Conservation (phyloP, 768 basidiomycete species). For the Suillus placidus region DNA sequence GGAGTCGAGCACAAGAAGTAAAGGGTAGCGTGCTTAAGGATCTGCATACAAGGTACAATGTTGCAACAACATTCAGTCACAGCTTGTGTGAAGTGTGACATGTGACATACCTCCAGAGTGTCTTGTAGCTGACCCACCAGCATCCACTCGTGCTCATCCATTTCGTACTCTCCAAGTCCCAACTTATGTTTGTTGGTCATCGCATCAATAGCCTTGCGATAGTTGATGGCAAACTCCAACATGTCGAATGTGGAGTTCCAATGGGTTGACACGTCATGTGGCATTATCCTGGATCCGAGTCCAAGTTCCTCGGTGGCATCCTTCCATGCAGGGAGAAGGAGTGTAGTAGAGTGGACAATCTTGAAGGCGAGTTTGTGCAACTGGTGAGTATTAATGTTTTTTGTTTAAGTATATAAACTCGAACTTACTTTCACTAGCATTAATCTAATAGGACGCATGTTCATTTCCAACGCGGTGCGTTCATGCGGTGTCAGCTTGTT, state of each 20-base stretch:
- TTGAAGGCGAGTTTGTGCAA: constrained; percentile 23
- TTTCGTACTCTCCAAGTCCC: constrained; percentile 18
- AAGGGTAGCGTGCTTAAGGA: too few species aligned
- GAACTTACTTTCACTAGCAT: too few species aligned
- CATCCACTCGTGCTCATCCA: constrained; percentile 24
- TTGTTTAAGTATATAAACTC: too few species aligned
- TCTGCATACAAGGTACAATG: too few species aligned
- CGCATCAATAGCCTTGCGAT: constrained; percentile 23
- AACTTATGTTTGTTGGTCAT: constrained; percentile 19
- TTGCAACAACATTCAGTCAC: too few species aligned
- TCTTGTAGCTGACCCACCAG: constrained; percentile 24
- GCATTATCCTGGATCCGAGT: constrained; percentile 12
- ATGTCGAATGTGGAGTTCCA: constrained; percentile 33
- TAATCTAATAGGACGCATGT: too few species aligned
- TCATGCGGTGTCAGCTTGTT: too few species aligned
- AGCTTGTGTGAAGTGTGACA: too few species aligned
- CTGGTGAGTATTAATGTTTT: constrained; percentile 10
- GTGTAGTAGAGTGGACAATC: constrained; percentile 24
- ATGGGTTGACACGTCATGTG: constrained; percentile 25
- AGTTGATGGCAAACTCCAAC: constrained; percentile 17
- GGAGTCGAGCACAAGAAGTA: too few species aligned
- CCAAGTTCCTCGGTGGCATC: neutral
- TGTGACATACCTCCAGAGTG: constrained; percentile 16
- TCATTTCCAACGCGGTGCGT: too few species aligned
- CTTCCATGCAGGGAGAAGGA: constrained; percentile 26